Percentiles rank a stretch among this genome's conserved stretches.
phyloP scores from a whole-genome alignment of 257 asterid species.

The Ilex asprella region DNA sequence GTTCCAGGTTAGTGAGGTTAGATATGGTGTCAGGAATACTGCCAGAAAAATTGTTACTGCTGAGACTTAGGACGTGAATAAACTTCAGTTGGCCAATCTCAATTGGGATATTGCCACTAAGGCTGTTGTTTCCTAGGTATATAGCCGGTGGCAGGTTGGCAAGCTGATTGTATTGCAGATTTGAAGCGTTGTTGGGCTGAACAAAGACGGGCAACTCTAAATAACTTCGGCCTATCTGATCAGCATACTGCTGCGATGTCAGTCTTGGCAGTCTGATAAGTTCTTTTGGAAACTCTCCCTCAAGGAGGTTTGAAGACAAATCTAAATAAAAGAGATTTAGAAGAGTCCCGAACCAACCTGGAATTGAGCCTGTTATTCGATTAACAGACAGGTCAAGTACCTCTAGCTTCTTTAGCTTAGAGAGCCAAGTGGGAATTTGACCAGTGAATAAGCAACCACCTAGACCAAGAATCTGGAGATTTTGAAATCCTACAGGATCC shows the following conservation, averaged over 20 bases:
- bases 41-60: constrained; percentile 62
- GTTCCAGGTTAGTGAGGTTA: constrained; percentile 71
- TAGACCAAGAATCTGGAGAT: constrained; percentile 56
- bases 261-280: constrained; percentile 47
- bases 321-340: constrained; percentile 82
- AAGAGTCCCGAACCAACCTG: constrained; percentile 68
- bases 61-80: constrained; percentile 59
- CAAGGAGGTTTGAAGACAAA: constrained; percentile 52
- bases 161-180: constrained; percentile 73
- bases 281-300: constrained; percentile 63
- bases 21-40: constrained; percentile 71
- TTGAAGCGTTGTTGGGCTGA: constrained; percentile 74
- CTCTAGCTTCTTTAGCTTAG: constrained; percentile 41
- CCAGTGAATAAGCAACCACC: constrained; percentile 81
- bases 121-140: constrained; percentile 52
- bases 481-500: constrained; percentile 44
- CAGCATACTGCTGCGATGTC: constrained; percentile 42
- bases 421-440: constrained; percentile 61
- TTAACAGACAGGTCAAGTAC: constrained; percentile 73
- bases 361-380: constrained; percentile 52
- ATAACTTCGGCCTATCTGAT: constrained; percentile 45
- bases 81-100: constrained; percentile 70
- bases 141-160: constrained; percentile 78
- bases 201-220: constrained; percentile 90
- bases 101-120: constrained; percentile 59